These are phyloP conservation scores for Lactarius quietus DNA, from an alignment of 768 basidiomycete species.

Conservation along the genomic window DNA sequence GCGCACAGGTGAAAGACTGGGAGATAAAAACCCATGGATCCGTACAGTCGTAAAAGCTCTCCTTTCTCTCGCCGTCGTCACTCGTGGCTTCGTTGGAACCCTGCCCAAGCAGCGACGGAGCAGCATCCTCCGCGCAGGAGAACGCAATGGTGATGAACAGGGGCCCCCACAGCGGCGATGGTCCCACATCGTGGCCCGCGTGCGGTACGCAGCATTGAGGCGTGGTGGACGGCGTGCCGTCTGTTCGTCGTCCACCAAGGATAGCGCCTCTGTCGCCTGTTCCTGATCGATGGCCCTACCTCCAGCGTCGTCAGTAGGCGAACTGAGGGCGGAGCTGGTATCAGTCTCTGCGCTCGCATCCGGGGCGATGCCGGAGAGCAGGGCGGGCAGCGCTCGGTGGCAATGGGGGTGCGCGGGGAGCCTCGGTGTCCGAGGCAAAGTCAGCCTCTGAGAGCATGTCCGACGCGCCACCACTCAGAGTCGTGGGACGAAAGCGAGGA, in stretches of 20 bases:
- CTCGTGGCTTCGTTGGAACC: background rate
- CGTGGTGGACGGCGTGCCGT: conserved; percentile 29
- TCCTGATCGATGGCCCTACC: conserved; percentile 14
- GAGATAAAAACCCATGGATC: background rate
- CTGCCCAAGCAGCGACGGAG: conserved; percentile 24
- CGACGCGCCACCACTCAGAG: conserved; percentile 36
- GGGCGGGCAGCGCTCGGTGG: background rate
- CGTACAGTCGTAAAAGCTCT: conserved; percentile 22
- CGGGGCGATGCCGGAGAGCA: conserved; percentile 32
- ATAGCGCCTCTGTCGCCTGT: conserved; percentile 31
- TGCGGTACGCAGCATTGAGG: conserved; percentile 30
- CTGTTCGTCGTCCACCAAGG: conserved; percentile 33
- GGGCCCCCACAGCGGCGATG: conserved; percentile 33
- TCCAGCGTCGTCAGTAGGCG: background rate
- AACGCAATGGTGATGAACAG: conserved; percentile 53
- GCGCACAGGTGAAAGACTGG: too few species aligned
- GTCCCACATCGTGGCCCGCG: conserved; percentile 30
- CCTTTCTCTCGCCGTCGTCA: background rate
- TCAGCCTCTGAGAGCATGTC: conserved; percentile 28
- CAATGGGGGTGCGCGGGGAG: background rate
- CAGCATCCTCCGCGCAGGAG: conserved; percentile 42
- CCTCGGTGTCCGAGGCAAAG: conserved; percentile 30
- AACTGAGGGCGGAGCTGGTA: conserved; percentile 3
- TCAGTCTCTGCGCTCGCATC: conserved; percentile 33
- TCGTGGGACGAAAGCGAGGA: conserved; percentile 48